Conservation (phyloP, 371 early-diverging fungal species). For the Apophysomyces trapeziformis region DNA sequence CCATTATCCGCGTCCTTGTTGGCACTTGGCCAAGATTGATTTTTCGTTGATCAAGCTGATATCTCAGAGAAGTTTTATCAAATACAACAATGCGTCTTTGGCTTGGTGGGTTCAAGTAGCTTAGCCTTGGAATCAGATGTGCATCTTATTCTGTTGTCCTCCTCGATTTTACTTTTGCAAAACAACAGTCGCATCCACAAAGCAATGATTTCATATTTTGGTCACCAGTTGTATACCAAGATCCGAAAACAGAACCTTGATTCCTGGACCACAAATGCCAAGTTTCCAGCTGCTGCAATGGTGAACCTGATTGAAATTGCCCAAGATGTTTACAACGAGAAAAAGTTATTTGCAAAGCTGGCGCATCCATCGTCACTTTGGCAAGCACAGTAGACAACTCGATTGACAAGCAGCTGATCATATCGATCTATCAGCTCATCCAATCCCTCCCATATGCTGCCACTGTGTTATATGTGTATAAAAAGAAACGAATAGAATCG, state of each 20-base stretch:
- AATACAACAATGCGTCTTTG: constrained; percentile 25
- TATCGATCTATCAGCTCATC: background rate
- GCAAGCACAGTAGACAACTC: constrained; percentile 14
- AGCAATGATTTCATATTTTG: constrained; percentile 24
- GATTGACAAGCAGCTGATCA: constrained; percentile 20
- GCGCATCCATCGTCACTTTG: background rate
- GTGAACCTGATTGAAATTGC: constrained; percentile 11
- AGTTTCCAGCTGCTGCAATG: constrained; percentile 10
- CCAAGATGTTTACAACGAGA: constrained; percentile 11
- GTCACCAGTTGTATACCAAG: constrained; percentile 20
- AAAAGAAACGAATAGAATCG: too few species aligned
- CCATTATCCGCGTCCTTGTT: constrained; percentile 20
- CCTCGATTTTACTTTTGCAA: constrained; percentile 25
- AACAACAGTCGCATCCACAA: constrained; percentile 24
- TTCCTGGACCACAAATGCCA: constrained; percentile 7
- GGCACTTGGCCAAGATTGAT: constrained; percentile 16
- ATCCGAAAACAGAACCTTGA: constrained; percentile 12
- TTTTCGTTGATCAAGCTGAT: constrained; percentile 21
- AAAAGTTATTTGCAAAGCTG: background rate
- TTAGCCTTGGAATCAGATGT: constrained; percentile 24
- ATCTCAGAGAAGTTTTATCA: constrained; percentile 29
- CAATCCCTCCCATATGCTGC: too few species aligned
- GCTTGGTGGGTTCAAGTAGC: constrained; percentile 17
- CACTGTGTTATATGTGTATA: too few species aligned
- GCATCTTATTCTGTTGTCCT: constrained; percentile 19